Conservation (phyloP, 768 basidiomycete species). For the Mrakia blollopis region DNA sequence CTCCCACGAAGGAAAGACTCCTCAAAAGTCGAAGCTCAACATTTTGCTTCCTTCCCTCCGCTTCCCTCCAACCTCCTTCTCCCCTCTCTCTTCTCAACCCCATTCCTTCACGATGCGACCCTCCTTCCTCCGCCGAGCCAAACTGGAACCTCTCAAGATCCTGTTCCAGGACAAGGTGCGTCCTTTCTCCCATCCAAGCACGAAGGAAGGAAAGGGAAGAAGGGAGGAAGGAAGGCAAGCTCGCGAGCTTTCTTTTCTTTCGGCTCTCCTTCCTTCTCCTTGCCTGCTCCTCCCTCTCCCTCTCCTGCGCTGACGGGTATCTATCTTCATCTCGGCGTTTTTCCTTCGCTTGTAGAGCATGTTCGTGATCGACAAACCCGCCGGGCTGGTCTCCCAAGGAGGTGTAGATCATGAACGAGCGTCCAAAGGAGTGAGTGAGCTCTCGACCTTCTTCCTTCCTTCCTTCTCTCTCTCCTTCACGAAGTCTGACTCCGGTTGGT, state of each 20-base stretch:
- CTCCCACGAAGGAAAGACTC: too few relatives aligned
- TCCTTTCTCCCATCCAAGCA: not conserved
- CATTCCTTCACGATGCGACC: not conserved
- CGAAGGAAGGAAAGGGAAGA: too few relatives aligned
- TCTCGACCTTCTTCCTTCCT: not conserved
- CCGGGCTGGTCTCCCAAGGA: slow-evolving; percentile 17
- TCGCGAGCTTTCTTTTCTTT: not conserved
- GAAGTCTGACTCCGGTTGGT: too few relatives aligned
- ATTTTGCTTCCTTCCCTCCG: too few relatives aligned
- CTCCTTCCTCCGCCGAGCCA: not conserved
- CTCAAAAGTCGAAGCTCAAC: too few relatives aligned
- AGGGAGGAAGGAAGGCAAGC: too few relatives aligned
- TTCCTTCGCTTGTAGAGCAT: not conserved
- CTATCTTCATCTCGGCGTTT: not conserved
- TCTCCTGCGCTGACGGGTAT: not conserved
- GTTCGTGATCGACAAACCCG: slow-evolving; percentile 29
- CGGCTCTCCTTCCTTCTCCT: not conserved
- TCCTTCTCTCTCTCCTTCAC: not conserved
- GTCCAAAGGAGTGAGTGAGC: not conserved
- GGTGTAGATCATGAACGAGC: slow-evolving; percentile 2
- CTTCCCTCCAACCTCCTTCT: too few relatives aligned
- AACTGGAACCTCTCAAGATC: slow-evolving; percentile 5
- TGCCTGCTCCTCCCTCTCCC: not conserved
- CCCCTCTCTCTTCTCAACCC: too few relatives aligned
- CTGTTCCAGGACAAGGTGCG: slow-evolving; percentile 15